Evolutionary conservation across 371 early-diverging fungal genomes (phyloP).

Genomic region (Rhizopus delemar): DNA sequence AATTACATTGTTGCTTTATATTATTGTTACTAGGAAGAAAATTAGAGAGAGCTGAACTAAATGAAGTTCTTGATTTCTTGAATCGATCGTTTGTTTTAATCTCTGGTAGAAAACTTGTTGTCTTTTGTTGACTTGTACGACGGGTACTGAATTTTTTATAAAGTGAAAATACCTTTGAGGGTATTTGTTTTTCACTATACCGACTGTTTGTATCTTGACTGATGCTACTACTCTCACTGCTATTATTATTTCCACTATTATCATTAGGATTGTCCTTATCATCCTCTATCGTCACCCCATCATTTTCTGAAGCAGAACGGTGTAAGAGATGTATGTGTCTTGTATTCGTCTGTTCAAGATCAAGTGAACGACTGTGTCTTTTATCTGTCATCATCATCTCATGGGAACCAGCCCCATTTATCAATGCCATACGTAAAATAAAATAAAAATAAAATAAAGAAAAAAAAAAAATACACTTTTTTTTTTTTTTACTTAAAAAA

Average conservation of each 20-base stretch:
- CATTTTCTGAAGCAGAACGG: conserved; percentile 22
- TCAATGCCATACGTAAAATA: conserved; percentile 6
- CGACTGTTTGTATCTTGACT: conserved; percentile 3
- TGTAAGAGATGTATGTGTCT: conserved; percentile 9
- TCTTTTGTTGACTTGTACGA: conserved; percentile 11
- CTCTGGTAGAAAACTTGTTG: conserved; percentile 5
- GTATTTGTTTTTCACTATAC: neutral
- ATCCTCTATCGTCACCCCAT: conserved; percentile 11
- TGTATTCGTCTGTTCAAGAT: conserved; percentile 16
- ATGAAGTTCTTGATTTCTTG: conserved; percentile 24
- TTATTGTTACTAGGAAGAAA: conserved; percentile 9
- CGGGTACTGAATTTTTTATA: conserved; percentile 23
- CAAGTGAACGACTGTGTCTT: conserved; percentile 24
- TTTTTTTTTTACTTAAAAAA: neutral
- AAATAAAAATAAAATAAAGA: conserved; percentile 5
- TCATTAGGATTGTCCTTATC: neutral
- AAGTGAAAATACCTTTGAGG: conserved; percentile 18
- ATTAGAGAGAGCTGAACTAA: conserved; percentile 20
- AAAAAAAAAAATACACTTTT: conserved; percentile 2
- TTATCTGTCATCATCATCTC: conserved; percentile 7
- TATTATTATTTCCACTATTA: conserved; percentile 2
- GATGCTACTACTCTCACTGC: neutral
- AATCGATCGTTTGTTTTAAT: conserved; percentile 8
- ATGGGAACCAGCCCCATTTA: conserved; percentile 25
- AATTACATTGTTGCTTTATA: neutral